These are phyloP conservation scores for Athelia sp. DNA, from an alignment of 1,284 basidiomycete species.

Conservation along the genomic window DNA sequence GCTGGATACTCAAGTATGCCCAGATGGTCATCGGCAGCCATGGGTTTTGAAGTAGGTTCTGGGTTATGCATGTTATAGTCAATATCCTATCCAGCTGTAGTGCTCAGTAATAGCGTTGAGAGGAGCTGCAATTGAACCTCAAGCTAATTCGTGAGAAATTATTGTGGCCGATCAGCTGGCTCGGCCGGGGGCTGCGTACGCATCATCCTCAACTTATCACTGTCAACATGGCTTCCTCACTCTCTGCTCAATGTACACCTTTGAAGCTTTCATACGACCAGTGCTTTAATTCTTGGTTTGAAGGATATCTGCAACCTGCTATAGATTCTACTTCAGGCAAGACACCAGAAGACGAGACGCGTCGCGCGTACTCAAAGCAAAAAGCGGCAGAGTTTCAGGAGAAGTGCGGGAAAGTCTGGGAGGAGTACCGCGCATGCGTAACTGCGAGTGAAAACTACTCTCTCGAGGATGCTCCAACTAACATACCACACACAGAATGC, in stretches of 20 bases:
- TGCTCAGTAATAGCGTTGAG: too few species aligned
- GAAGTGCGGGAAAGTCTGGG: constrained; percentile 80
- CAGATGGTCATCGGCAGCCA: too few species aligned
- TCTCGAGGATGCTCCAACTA: background rate
- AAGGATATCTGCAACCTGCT: constrained; percentile 85
- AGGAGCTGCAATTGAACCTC: too few species aligned
- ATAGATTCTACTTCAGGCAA: constrained; percentile 36
- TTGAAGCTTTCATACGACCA: constrained; percentile 87
- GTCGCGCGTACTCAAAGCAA: constrained; percentile 37
- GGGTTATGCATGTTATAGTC: too few species aligned
- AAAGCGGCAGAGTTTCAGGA: constrained; percentile 80
- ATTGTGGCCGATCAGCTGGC: too few species aligned
- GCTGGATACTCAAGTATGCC: too few species aligned
- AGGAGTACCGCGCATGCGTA: constrained; percentile 75
- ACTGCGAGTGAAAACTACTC: constrained; percentile 32
- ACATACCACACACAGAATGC: constrained; percentile 53
- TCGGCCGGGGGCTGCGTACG: too few species aligned
- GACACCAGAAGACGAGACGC: constrained; percentile 26
- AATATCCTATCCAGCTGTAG: too few species aligned
- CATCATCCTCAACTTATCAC: too few species aligned
- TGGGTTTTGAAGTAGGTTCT: too few species aligned
- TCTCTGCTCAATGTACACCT: constrained; percentile 81
- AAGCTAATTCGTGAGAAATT: too few species aligned
- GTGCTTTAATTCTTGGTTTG: constrained; percentile 97
- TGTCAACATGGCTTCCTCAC: constrained; percentile 1